These are phyloP conservation scores for Sclerotinia sclerotiorum DNA, from an alignment of 2,329 filamentous ascomycete species.

Conservation along the genomic window DNA sequence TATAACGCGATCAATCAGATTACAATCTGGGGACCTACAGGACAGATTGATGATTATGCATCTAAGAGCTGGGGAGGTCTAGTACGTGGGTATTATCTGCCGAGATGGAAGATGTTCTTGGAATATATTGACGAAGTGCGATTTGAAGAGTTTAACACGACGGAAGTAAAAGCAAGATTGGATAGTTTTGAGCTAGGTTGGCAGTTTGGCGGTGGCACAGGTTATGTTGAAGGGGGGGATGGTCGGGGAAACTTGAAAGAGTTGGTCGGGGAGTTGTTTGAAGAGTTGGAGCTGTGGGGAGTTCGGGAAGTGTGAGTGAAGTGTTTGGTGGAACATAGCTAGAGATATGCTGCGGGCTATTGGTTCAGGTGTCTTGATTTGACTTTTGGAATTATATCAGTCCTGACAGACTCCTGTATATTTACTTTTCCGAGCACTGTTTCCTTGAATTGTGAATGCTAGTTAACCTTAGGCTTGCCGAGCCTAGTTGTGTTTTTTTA, in stretches of 20 bases:
- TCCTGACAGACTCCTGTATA: no score
- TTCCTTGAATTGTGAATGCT: no score
- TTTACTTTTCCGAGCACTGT: no score
- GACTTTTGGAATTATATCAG: no score
- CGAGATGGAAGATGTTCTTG: background rate
- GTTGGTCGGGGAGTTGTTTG: background rate
- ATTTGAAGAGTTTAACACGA: background rate
- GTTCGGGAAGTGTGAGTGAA: background rate
- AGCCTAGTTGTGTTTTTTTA: no score
- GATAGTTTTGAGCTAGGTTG: background rate
- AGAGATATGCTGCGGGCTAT: no score
- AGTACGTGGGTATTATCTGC: slow-evolving; percentile 43
- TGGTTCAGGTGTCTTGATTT: no score
- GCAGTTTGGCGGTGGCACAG: background rate
- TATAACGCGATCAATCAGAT: slow-evolving; percentile 52
- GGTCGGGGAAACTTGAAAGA: background rate
- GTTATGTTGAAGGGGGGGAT: background rate
- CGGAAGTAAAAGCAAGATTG: background rate
- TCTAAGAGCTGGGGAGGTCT: slow-evolving; percentile 51
- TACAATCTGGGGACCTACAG: slow-evolving; percentile 51
- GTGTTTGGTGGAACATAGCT: no score
- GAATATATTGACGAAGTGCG: background rate
- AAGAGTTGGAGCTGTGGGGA: background rate
- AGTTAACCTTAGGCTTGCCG: no score
- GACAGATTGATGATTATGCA: slow-evolving; percentile 52